phyloP scores from a whole-genome alignment of 2,329 filamentous ascomycete species.

The Penicillium sp. region DNA sequence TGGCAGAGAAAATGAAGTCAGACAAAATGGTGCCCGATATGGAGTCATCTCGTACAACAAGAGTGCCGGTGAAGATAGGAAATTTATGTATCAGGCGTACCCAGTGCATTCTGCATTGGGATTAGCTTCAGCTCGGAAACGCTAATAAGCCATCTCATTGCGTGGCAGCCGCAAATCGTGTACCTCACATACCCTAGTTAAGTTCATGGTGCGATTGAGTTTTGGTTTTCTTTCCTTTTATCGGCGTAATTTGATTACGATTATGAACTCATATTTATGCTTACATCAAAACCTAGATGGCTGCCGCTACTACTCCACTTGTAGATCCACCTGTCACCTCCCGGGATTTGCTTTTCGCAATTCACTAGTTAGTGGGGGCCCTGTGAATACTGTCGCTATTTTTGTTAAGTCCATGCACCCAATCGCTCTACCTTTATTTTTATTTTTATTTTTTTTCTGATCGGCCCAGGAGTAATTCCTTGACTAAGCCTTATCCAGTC shows the following conservation, averaged over 20 bases:
- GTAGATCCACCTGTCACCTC: slow-evolving; percentile 8
- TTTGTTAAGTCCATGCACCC: not conserved
- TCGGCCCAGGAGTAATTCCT: not conserved
- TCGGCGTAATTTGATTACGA: not conserved
- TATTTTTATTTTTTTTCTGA: not conserved
- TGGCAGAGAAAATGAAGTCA: slow-evolving; percentile 11
- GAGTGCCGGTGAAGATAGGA: slow-evolving; percentile 11
- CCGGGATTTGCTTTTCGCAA: slow-evolving; percentile 11
- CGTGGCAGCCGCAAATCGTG: not conserved
- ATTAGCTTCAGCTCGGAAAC: slow-evolving; percentile 6
- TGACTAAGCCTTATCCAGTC: not conserved
- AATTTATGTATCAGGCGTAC: slow-evolving; percentile 10
- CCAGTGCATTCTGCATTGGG: not conserved
- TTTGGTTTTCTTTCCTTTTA: not conserved
- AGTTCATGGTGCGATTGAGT: no score
- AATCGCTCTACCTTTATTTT: not conserved
- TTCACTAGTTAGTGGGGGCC: not conserved
- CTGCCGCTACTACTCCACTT: not conserved
- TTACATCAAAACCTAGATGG: not conserved
- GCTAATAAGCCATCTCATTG: not conserved
- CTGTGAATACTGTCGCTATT: not conserved
- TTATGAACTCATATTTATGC: not conserved
- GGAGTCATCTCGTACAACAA: slow-evolving; percentile 4
- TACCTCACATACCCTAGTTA: not conserved
- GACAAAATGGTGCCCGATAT: slow-evolving; percentile 14